Evolutionary conservation across 495 filamentous ascomycete genomes (phyloP).

Genomic region (Cenococcum geophilum): DNA sequence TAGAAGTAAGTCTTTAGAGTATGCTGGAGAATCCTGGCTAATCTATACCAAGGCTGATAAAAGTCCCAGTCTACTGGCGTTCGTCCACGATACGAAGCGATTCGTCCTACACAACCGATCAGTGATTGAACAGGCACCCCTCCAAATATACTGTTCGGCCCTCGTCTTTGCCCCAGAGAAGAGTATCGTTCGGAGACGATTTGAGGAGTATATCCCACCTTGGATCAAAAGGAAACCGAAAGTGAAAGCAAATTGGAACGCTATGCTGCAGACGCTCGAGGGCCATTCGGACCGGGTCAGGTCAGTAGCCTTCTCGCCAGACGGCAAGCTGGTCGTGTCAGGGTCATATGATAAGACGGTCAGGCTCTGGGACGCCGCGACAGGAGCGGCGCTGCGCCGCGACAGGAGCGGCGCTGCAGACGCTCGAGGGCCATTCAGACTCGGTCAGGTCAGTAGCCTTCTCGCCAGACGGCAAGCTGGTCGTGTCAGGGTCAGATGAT

Average conservation of each 20-base stretch:
- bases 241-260: neutral
- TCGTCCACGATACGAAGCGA: neutral
- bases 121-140: neutral
- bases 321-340: neutral
- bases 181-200: too few relatives aligned
- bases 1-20: neutral
- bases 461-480: too few relatives aligned
- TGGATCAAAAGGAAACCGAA: too few relatives aligned
- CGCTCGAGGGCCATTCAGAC: conserved; percentile 5
- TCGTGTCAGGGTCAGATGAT: too few relatives aligned
- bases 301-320: neutral
- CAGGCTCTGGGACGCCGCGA: too few relatives aligned
- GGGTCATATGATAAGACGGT: too few relatives aligned
- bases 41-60: neutral
- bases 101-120: neutral
- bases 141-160: neutral
- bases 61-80: neutral
- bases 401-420: conserved; percentile 61
- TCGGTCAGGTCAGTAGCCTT: conserved; percentile 2
- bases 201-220: too few relatives aligned
- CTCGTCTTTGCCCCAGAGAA: neutral
- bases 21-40: neutral
- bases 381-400: conserved; percentile 72
- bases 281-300: too few relatives aligned
- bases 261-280: neutral